phyloP scores from a whole-genome alignment of 768 basidiomycete species.

The Clitopilus hobsonii region DNA sequence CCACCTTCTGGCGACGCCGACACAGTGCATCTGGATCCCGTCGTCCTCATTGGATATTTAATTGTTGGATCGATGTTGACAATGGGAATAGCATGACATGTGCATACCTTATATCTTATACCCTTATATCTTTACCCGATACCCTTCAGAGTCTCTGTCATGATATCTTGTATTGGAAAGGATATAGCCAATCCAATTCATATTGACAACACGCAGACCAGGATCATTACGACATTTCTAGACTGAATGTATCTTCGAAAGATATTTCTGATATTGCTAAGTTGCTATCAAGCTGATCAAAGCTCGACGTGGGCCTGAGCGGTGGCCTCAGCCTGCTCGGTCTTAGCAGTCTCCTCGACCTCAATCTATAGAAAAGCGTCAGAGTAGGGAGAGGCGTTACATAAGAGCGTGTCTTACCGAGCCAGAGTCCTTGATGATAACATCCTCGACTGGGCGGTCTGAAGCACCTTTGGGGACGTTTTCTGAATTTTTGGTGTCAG shows the following conservation, averaged over 20 bases:
- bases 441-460: constrained; percentile 74
- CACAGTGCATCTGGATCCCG: neutral
- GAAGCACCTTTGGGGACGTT: constrained; percentile 60
- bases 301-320: constrained; percentile 89
- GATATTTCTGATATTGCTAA: neutral
- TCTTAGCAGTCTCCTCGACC: constrained; percentile 49
- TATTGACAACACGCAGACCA: too few relatives aligned
- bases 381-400: neutral
- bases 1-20: constrained; percentile 15
- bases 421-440: constrained; percentile 81
- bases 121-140: too few relatives aligned
- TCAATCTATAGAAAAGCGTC: constrained; percentile 35
- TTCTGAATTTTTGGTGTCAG: constrained; percentile 40
- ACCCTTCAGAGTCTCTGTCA: too few relatives aligned
- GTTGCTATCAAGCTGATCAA: constrained; percentile 49
- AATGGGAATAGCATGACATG: too few relatives aligned
- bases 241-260: neutral
- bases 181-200: too few relatives aligned
- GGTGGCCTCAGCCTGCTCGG: constrained; percentile 72
- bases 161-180: too few relatives aligned
- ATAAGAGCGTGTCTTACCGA: constrained; percentile 51
- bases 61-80: constrained; percentile 33
- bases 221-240: constrained; percentile 3
- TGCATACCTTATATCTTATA: too few relatives aligned
- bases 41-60: neutral